Evolutionary conservation across 2,329 filamentous ascomycete genomes (phyloP), one percentile per base, ranked within the genome.

Genomic region (Aureobasidium pullulans): DNA sequence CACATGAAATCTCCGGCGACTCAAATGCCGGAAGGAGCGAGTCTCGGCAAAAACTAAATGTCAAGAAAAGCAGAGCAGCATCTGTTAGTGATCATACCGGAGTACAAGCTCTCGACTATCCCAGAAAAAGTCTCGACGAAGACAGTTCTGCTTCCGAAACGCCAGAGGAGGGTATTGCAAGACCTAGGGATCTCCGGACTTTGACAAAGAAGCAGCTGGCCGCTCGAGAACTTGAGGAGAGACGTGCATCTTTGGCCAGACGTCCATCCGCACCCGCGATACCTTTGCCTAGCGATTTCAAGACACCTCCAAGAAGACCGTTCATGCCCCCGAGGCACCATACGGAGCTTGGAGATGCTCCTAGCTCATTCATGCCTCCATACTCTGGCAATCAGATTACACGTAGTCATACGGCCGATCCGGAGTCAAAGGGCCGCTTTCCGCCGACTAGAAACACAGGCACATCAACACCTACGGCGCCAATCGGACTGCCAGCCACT

Each of bases 151-250:
- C 54, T 47, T 65, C 72, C 87, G 52, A 82, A 80, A 63, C 67
- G 73, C 62, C 62, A 69, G 60, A 64, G 68, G 61, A 70, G 72
- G 57, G 64, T 60, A 29, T 31, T 19, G 44, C 23, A 31, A 44
- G 58, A 31, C 32, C 10, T 6, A 57, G 54, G 19, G 34, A 57
- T 15, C 32, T 48, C 36, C 54, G 40, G 11, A 43, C 16, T 16
- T 16, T 75, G 60, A 72, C 70, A 57, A 73, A 73, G 61, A 78
- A 76, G 64, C 74, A 75, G 62, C 66, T 75, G 19, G 77, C 76
- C 9, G 90, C 91, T 7, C 85, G 88, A 49, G 92, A 96, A 72
- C 82, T 97, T 0, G 92, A 96, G 72, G 89, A 94, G 67, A 85
- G 93, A 31, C 86, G 93, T 60, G 84, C 89, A 68, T 96, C 93